Percentiles rank a stretch among this genome's conserved stretches.
Conservation (phyloP, 2,329 filamentous ascomycete species). For the Fusarium chaquense region DNA sequence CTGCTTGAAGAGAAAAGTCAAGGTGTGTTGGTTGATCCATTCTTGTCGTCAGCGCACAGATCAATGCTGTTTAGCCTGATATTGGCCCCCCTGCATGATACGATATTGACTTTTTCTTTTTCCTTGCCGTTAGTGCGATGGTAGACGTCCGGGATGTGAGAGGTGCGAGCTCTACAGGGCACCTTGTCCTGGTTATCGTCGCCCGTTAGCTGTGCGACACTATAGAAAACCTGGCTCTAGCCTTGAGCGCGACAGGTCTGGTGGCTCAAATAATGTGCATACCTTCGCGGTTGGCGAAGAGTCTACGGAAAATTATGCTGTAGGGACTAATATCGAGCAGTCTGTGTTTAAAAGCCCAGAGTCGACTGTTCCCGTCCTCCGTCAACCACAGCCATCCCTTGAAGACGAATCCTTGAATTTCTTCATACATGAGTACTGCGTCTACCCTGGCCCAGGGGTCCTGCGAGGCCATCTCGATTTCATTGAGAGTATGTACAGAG, state of each 20-base stretch:
- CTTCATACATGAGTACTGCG: constrained; percentile 29
- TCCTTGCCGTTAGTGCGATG: constrained; percentile 18
- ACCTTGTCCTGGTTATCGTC: constrained; percentile 28
- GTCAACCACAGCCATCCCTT: constrained; percentile 25
- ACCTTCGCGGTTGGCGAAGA: no score
- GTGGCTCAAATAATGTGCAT: no score
- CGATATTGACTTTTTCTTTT: neutral
- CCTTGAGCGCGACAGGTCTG: constrained; percentile 2
- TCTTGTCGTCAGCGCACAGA: neutral
- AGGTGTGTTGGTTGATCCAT: constrained; percentile 9
- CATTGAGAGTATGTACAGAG: constrained; percentile 19
- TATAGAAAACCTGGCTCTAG: constrained; percentile 18
- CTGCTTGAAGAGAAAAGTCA: constrained; percentile 28
- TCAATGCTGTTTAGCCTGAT: neutral
- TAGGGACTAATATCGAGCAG: no score
- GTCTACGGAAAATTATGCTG: no score
- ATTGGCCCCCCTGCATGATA: no score
- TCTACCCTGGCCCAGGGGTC: constrained; percentile 8
- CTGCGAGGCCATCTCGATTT: constrained; percentile 27
- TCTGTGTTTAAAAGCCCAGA: neutral
- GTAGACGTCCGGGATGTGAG: constrained; percentile 23
- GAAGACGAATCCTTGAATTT: constrained; percentile 26
- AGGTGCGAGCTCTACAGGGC: constrained; percentile 27
- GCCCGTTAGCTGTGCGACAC: constrained; percentile 22
- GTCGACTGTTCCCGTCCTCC: neutral